Percentiles rank a stretch among this genome's conserved stretches.
These are phyloP conservation scores for Termitomyces sp. DNA, from an alignment of 768 basidiomycete species.

Conservation along the genomic window DNA sequence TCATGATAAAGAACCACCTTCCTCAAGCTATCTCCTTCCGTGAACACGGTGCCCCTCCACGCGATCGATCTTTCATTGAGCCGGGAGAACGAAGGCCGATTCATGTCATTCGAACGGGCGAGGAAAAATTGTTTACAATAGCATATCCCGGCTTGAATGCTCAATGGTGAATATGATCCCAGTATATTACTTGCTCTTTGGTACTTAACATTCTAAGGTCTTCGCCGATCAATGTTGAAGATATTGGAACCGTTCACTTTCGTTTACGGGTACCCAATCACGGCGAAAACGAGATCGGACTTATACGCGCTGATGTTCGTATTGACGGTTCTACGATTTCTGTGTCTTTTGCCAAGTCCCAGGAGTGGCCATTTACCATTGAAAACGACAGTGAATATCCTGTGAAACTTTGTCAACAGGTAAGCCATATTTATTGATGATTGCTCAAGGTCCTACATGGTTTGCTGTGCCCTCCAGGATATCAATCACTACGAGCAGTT, in stretches of 20 bases:
- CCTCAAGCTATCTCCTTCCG: slow-evolving; percentile 71
- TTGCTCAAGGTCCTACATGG: not conserved
- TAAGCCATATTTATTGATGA: slow-evolving; percentile 27
- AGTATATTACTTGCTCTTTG: not conserved
- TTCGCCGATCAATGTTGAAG: slow-evolving; percentile 85
- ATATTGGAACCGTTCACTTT: slow-evolving; percentile 83
- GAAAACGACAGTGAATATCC: slow-evolving; percentile 83
- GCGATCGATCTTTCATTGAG: slow-evolving; percentile 57
- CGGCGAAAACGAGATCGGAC: slow-evolving; percentile 35
- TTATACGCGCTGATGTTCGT: slow-evolving; percentile 76
- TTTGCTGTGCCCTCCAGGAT: slow-evolving; percentile 34
- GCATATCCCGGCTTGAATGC: slow-evolving; percentile 85
- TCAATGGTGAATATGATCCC: slow-evolving; percentile 54
- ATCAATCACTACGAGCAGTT: slow-evolving; percentile 36
- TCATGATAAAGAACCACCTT: slow-evolving; percentile 84
- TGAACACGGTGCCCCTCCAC: slow-evolving; percentile 75
- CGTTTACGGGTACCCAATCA: slow-evolving; percentile 51
- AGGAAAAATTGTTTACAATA: slow-evolving; percentile 76
- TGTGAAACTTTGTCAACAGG: slow-evolving; percentile 74
- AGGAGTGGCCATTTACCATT: slow-evolving; percentile 87
- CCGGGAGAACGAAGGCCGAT: slow-evolving; percentile 72
- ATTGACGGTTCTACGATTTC: slow-evolving; percentile 90
- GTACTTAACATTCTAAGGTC: slow-evolving; percentile 56
- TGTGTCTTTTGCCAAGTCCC: slow-evolving; percentile 65
- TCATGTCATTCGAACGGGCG: slow-evolving; percentile 61